phyloP scores from a whole-genome alignment of 192 early-diverging fungal genomes.

The Backusella tuberculispora region DNA sequence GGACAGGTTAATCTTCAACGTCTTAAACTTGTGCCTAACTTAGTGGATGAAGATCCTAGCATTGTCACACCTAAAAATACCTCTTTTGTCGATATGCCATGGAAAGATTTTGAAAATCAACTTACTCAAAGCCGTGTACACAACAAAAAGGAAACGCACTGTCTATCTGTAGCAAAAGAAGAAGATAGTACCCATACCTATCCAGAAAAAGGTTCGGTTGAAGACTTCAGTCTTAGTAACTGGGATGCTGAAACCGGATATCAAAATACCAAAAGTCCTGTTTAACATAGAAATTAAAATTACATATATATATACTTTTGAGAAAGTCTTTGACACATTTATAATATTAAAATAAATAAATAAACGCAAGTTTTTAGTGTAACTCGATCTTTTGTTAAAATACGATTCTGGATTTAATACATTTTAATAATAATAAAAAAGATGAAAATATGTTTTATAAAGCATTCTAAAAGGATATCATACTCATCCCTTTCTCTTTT shows the following conservation, averaged over 20 bases:
- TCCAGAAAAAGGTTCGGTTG: constrained; percentile 5
- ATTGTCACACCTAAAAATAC: constrained; percentile 30
- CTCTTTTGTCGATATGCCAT: constrained; percentile 22
- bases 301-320: background rate
- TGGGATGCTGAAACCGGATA: constrained; percentile 19
- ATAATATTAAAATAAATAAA: too few relatives aligned
- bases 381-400: too few relatives aligned
- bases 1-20: constrained; percentile 4
- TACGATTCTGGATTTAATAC: too few relatives aligned
- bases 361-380: too few relatives aligned
- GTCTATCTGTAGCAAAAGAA: background rate
- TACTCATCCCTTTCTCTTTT: too few relatives aligned
- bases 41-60: constrained; percentile 28
- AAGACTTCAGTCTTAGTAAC: constrained; percentile 17
- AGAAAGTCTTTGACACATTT: background rate
- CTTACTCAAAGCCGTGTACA: background rate
- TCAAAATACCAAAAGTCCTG: background rate
- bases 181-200: background rate
- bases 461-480: too few relatives aligned
- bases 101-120: constrained; percentile 16
- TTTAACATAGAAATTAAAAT: background rate
- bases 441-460: too few relatives aligned
- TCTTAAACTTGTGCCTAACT: constrained; percentile 26
- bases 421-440: too few relatives aligned
- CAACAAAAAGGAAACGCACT: background rate